phyloP scores from a whole-genome alignment of 768 basidiomycete genomes.

The Udeniomyces megalosporus region DNA sequence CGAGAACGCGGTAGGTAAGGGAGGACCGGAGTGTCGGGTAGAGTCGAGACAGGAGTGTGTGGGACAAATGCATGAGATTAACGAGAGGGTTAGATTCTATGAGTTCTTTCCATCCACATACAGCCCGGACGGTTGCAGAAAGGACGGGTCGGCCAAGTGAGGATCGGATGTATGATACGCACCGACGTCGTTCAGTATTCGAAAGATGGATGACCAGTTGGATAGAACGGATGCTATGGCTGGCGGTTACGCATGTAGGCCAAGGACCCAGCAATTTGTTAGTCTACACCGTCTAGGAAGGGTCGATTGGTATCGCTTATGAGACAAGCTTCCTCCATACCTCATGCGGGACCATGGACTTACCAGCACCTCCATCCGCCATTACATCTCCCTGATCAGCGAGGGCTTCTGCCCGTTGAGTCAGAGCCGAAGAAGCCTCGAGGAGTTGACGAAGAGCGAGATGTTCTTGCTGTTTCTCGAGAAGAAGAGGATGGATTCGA shows the following conservation, averaged over 20 bases:
- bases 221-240: slow-evolving; percentile 1
- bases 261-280: too few species aligned
- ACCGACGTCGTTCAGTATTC: slow-evolving; percentile 8
- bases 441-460: neutral
- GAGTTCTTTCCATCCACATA: neutral
- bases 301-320: too few species aligned
- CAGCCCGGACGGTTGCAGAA: too few species aligned
- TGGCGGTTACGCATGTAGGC: neutral
- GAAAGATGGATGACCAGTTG: slow-evolving; percentile 8
- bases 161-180: neutral
- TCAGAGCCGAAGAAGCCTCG: neutral
- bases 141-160: too few species aligned
- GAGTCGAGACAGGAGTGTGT: neutral
- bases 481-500: neutral
- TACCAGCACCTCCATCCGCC: slow-evolving; percentile 1
- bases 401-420: neutral
- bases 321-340: too few species aligned
- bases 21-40: too few species aligned
- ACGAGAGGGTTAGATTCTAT: neutral
- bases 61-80: neutral
- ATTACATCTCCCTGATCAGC: neutral
- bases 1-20: too few species aligned
- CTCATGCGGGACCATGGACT: neutral
- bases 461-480: slow-evolving; percentile 5
- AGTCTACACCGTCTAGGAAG: too few species aligned